These are phyloP conservation scores for Russula sp. DNA, from an alignment of 768 basidiomycete species.

Conservation along the genomic window DNA sequence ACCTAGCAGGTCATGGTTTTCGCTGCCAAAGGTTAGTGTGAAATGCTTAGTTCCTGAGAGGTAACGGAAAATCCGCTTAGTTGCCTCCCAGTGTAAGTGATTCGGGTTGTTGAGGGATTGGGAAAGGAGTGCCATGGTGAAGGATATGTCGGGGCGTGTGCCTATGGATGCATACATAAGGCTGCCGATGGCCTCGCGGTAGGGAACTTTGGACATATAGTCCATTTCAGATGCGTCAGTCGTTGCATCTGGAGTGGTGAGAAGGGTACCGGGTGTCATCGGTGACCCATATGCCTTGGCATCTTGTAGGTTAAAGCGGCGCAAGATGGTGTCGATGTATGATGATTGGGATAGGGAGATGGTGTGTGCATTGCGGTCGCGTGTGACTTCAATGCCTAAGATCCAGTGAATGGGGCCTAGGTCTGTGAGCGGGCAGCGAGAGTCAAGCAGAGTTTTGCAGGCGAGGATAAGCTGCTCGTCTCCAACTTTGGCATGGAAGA, in stretches of 20 bases:
- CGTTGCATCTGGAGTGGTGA: neutral
- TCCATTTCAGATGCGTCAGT: neutral
- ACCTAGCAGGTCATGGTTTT: neutral
- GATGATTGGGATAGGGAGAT: neutral
- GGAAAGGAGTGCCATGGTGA: neutral
- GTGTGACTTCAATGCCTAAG: neutral
- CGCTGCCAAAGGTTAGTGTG: too few relatives aligned
- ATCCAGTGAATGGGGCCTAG: neutral
- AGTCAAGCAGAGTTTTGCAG: neutral
- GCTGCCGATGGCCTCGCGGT: neutral
- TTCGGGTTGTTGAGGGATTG: neutral
- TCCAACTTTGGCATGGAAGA: too few relatives aligned
- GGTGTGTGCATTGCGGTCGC: neutral
- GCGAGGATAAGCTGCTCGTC: too few relatives aligned
- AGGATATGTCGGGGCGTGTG: too few relatives aligned
- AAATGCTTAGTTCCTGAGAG: neutral
- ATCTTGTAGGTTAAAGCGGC: neutral
- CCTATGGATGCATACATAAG: too few relatives aligned
- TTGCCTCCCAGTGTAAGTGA: neutral
- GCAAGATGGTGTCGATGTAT: neutral
- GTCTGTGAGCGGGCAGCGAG: neutral
- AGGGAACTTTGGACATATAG: neutral
- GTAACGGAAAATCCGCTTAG: neutral
- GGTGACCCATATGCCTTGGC: neutral
- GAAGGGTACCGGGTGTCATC: neutral